Percentiles rank a stretch among this genome's conserved stretches.
phyloP scores from a whole-genome alignment of 805 yeast genomes.

The Priceomyces castillae region DNA sequence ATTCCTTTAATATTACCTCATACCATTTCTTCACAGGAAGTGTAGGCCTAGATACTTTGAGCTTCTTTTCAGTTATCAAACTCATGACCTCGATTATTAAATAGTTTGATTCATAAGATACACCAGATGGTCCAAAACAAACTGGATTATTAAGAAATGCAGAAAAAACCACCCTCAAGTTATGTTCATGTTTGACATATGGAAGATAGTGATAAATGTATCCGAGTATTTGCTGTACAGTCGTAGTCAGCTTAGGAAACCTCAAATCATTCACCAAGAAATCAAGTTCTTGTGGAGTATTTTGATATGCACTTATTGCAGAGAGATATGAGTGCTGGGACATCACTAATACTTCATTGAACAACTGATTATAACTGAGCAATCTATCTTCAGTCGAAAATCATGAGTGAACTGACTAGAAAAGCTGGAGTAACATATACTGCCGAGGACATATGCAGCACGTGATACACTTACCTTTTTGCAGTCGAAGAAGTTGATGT shows the following conservation, averaged over 20 bases:
- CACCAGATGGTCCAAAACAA: slow-evolving; percentile 20
- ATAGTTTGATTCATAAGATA: slow-evolving; percentile 31
- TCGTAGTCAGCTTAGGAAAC: slow-evolving; percentile 34
- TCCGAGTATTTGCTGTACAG: slow-evolving; percentile 37
- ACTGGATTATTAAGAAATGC: slow-evolving; percentile 44
- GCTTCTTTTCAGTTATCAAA: slow-evolving; percentile 44
- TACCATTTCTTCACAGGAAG: slow-evolving; percentile 45
- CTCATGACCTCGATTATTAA: slow-evolving; percentile 48
- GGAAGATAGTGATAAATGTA: slow-evolving; percentile 53
- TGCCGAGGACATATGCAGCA: too few species aligned
- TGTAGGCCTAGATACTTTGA: slow-evolving; percentile 48
- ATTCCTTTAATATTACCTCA: slow-evolving; percentile 32
- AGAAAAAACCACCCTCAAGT: slow-evolving; percentile 43
- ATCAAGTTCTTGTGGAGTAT: slow-evolving; percentile 45
- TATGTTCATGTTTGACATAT: slow-evolving; percentile 44
- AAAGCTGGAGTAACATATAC: too few species aligned
- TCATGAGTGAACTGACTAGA: too few species aligned
- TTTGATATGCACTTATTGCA: slow-evolving; percentile 6
- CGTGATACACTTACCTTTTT: too few species aligned
- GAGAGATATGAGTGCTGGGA: too few species aligned
- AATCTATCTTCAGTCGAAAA: too few species aligned
- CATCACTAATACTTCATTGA: too few species aligned
- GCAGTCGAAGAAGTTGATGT: too few species aligned
- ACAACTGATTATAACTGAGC: too few species aligned
- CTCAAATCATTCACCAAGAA: slow-evolving; percentile 44